Evolutionary conservation across 257 asterid genomes (phyloP), one percentile per base, ranked within the genome.

Genomic region (Plantago elongata): DNA sequence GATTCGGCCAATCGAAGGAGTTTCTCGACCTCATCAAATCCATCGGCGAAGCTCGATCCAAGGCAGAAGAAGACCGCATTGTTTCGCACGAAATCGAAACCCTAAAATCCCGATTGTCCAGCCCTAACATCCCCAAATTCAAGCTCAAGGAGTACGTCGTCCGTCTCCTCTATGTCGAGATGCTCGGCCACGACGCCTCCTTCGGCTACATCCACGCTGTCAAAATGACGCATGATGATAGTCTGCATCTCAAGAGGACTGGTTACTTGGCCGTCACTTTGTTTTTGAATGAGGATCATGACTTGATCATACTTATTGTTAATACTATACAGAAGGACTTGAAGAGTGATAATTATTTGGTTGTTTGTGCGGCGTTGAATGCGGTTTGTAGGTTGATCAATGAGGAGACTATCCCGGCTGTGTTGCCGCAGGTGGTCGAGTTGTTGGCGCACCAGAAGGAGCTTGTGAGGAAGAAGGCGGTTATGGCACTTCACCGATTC

Each of bases 321-420:
- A 93, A 93, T 72, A 89, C 99, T 40, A 93, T 93, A 37, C 99
- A 89, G 89, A 93, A 93, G 87, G 97, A 93, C 83, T 77, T 93
- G 86, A 93, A 79, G 75, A 89, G 95, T 44, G 97, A 89, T 67
- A 92, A 92, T 51, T 92, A 72, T 64, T 72, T 92, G 79, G 96
- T 89, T 66, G 95, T 89, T 69, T 84, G 88, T 30, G 86, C 97
- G 0, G 99, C 97, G 9, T 66, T 93, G 78, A 87, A 85, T 74
- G 99, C 95, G 0, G 96, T 89, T 5, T 93, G 99, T 74, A 81
- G 74, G 79, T 79, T 93, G 92, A 93, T 93, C 64, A 89, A 89
- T 12, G 96, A 93, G 84, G 99, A 93, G 84, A 93, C 99, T 0
- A 89, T 93, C 29, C 99, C 97, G 0, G 99, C 99, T 0, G 99